Evolutionary conservation across 176 grass and related monocot species (phyloP).

Genomic region (maize (Zea mays)): DNA sequence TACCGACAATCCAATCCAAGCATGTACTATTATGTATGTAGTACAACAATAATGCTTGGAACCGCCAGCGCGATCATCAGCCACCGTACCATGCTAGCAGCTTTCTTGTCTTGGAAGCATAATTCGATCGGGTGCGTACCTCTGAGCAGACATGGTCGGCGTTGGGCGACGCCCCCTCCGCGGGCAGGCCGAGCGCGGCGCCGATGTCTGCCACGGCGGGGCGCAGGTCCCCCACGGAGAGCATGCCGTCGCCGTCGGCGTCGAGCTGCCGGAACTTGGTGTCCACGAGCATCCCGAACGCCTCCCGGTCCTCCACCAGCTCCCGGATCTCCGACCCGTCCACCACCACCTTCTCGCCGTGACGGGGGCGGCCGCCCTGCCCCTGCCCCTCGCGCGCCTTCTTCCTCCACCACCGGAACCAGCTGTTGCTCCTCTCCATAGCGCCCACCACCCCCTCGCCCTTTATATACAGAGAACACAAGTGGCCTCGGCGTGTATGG

Average conservation of each 20-base stretch:
- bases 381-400: slow-evolving; percentile 15
- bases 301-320: slow-evolving; percentile 79
- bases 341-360: slow-evolving; percentile 53
- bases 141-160: slow-evolving; percentile 76
- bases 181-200: slow-evolving; percentile 62
- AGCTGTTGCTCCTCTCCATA: slow-evolving; percentile 59
- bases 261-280: slow-evolving; percentile 67
- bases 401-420: slow-evolving; percentile 52
- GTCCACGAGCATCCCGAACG: slow-evolving; percentile 70
- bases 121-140: slow-evolving; percentile 29
- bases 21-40: too few species aligned
- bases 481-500: not conserved
- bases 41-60: too few species aligned
- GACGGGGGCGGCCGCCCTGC: not conserved
- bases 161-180: slow-evolving; percentile 41
- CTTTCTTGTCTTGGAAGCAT: too few species aligned
- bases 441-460: not conserved
- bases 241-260: slow-evolving; percentile 52
- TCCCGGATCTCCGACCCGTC: slow-evolving; percentile 79
- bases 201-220: slow-evolving; percentile 75
- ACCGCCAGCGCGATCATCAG: too few species aligned
- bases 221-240: slow-evolving; percentile 65
- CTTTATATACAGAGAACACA: slow-evolving; percentile 14
- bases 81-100: too few species aligned
- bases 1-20: too few species aligned